Percentiles rank a stretch among this genome's conserved stretches.
phyloP scores from a whole-genome alignment of 2,329 filamentous ascomycete genomes.

The Ophiocordyceps camponoti-saundersi region DNA sequence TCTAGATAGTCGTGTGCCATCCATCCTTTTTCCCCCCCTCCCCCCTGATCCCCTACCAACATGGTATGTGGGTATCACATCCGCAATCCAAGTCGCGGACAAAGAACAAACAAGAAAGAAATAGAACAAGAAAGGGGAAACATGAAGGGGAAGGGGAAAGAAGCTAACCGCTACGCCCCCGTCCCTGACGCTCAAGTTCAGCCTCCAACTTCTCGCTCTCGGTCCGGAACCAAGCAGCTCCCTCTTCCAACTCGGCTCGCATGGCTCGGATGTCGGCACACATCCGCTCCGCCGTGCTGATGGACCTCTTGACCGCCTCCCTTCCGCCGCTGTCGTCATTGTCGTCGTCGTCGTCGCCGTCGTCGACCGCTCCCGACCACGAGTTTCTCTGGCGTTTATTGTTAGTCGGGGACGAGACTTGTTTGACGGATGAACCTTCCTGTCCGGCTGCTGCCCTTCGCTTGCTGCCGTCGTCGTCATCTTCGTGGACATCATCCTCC shows the following conservation, averaged over 20 bases:
- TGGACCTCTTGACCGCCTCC: no score
- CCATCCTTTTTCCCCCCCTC: not conserved
- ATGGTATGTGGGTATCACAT: not conserved
- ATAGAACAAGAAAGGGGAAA: not conserved
- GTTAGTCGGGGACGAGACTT: not conserved
- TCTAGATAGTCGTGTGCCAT: not conserved
- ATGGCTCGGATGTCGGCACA: constrained; percentile 22
- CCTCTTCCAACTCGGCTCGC: constrained; percentile 27
- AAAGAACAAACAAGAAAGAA: not conserved
- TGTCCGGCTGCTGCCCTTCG: not conserved
- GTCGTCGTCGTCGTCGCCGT: not conserved
- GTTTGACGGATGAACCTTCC: not conserved
- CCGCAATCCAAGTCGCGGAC: not conserved
- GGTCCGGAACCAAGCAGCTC: constrained; percentile 26
- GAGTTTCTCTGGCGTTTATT: not conserved
- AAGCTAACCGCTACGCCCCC: not conserved
- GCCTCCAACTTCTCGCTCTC: constrained; percentile 25
- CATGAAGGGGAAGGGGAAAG: not conserved
- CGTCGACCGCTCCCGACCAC: not conserved
- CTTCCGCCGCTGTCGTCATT: not conserved
- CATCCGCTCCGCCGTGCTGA: constrained; percentile 3
- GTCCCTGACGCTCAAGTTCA: constrained; percentile 8
- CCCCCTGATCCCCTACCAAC: not conserved
- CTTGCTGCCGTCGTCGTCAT: not conserved
- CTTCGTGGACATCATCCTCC: not conserved